Evolutionary conservation across 1,284 basidiomycete genomes (phyloP), one percentile per base, ranked within the genome.

Genomic region (Chondrostereum purpureum): DNA sequence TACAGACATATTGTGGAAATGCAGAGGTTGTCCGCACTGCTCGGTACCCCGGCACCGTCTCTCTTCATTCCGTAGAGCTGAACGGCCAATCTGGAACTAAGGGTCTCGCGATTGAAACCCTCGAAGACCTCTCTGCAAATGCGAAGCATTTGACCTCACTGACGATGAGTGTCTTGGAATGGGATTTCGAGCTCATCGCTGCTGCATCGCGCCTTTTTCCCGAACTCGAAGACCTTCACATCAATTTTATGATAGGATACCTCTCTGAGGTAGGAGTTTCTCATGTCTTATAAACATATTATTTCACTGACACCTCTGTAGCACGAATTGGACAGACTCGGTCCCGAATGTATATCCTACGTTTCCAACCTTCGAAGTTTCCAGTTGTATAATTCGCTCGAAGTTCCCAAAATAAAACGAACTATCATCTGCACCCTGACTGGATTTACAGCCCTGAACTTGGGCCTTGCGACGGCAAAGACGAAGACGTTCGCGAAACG

Each of bases 141-240:
- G n/a, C n/a, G n/a, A n/a, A n/a, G n/a, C n/a, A n/a, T n/a, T n/a
- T n/a, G n/a, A n/a, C n/a, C n/a, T n/a, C n/a, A n/a, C n/a, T n/a
- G n/a, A n/a, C n/a, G n/a, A n/a, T n/a, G n/a, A n/a, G 39, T n/a
- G 13, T 41, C 21, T 21, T 41, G 18, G 39, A 21, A 2, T 41
- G 39, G 39, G 39, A 41, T 24, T 23, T 41, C 17, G 39, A 41
- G 13, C 14, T 41, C n/a, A 13, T 41, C 18, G 14, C 21, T n/a
- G 39, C 39, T 1, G 39, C 21, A 3, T 13, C 21, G 10, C 16
- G n/a, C 13, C 39, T 41, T 2, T 24, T 41, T 21, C 39, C 39
- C 21, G n/a, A 11, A 3, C 39, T 41, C 5, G 13, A 24, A n/a
- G 13, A 41, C 13, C 1, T 41, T 5, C 13, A n/a, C 21, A n/a